These are phyloP conservation scores for Fusarium sp. DNA, from an alignment of 2,329 filamentous ascomycete species.

Conservation along the genomic window DNA sequence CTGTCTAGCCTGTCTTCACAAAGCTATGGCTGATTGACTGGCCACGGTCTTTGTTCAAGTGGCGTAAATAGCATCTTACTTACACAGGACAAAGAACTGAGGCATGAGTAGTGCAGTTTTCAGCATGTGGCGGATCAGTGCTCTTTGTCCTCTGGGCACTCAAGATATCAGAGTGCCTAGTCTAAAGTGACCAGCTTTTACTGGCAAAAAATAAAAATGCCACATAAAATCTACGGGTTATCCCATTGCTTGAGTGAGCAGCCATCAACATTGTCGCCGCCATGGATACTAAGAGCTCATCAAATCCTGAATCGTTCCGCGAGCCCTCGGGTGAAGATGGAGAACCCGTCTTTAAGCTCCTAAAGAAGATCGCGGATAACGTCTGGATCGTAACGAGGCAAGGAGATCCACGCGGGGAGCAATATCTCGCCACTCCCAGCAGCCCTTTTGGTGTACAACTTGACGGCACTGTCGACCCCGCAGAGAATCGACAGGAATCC, in stretches of 20 bases:
- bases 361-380: conserved; percentile 49
- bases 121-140: conserved; percentile 6
- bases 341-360: conserved; percentile 49
- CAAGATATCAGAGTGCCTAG: background rate
- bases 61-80: conserved; percentile 8
- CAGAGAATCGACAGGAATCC: conserved; percentile 36
- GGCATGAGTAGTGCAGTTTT: conserved; percentile 5
- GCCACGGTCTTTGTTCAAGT: conserved; percentile 19
- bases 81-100: conserved; percentile 37
- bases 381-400: conserved; percentile 53
- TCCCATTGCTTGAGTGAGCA: conserved; percentile 6
- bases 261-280: background rate
- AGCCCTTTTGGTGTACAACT: conserved; percentile 24
- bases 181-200: background rate
- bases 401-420: conserved; percentile 50
- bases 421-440: conserved; percentile 52
- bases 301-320: background rate
- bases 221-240: conserved; percentile 6
- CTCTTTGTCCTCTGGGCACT: conserved; percentile 41
- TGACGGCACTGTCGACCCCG: conserved; percentile 1
- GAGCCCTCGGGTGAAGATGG: background rate
- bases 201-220: background rate
- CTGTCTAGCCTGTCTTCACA: background rate
- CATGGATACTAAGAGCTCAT: conserved; percentile 17
- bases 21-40: background rate